phyloP scores from a whole-genome alignment of 768 basidiomycete species.

The Podaxis sp. region DNA sequence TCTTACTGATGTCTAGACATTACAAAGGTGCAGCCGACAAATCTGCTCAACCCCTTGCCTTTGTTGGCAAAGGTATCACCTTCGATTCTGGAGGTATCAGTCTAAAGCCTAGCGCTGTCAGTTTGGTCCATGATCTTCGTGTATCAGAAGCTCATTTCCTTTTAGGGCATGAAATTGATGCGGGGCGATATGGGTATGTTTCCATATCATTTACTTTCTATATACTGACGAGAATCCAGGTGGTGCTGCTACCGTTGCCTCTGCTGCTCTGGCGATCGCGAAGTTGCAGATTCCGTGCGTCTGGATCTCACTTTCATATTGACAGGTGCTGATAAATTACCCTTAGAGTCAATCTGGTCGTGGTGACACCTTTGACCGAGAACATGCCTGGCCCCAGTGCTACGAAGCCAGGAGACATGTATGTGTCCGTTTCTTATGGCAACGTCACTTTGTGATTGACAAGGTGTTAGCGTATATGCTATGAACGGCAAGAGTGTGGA shows the following conservation, averaged over 20 bases:
- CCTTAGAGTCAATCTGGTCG: slow-evolving; percentile 70
- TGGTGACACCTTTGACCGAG: slow-evolving; percentile 74
- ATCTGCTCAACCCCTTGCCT: slow-evolving; percentile 60
- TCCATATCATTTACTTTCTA: background rate
- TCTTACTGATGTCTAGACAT: slow-evolving; percentile 45
- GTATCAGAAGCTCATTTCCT: background rate
- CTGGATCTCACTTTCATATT: background rate
- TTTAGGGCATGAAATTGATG: slow-evolving; percentile 80
- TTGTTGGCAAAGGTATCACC: slow-evolving; percentile 89
- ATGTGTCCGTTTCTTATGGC: slow-evolving; percentile 20
- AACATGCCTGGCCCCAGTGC: slow-evolving; percentile 79
- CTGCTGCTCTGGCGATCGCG: slow-evolving; percentile 75
- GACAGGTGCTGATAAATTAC: background rate
- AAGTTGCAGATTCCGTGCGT: slow-evolving; percentile 78
- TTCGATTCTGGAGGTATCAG: slow-evolving; percentile 90
- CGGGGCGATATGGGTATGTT: slow-evolving; percentile 79
- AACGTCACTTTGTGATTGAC: background rate
- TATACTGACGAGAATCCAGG: slow-evolving; percentile 33
- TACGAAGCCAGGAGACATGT: slow-evolving; percentile 89
- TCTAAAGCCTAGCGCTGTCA: slow-evolving; percentile 70
- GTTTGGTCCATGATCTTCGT: slow-evolving; percentile 23
- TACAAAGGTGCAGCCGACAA: slow-evolving; percentile 73
- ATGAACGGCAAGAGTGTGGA: slow-evolving; percentile 90
- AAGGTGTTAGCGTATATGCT: slow-evolving; percentile 59
- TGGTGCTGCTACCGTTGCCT: slow-evolving; percentile 78